Evolutionary conservation across 768 basidiomycete genomes (phyloP).

Genomic region (Kwoniella sp.): DNA sequence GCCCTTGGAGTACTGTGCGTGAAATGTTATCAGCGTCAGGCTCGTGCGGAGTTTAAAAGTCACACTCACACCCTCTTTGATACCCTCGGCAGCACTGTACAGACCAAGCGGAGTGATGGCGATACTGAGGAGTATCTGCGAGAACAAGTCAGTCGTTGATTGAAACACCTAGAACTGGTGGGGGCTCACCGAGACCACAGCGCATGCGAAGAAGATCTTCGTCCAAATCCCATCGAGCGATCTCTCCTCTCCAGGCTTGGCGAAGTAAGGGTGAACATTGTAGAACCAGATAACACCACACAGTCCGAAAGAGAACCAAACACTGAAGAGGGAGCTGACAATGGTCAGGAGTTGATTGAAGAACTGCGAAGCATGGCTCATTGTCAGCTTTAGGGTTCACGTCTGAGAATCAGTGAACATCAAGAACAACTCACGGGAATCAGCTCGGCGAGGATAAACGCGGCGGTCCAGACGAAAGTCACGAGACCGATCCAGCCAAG

Average conservation of each 20-base stretch:
- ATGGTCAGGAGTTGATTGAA: conserved; percentile 47
- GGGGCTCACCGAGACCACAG: conserved; percentile 14
- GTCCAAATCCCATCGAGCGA: conserved; percentile 5
- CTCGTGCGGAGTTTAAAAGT: neutral
- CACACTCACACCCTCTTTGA: conserved; percentile 24
- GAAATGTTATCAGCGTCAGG: neutral
- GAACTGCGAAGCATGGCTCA: conserved; percentile 19
- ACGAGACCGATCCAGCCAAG: conserved; percentile 34
- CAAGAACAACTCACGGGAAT: conserved; percentile 26
- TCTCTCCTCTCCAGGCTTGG: conserved; percentile 15
- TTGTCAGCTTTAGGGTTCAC: neutral
- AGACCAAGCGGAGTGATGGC: conserved; percentile 42
- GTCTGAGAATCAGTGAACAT: too few species aligned
- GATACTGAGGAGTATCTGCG: conserved; percentile 32
- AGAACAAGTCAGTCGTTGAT: neutral
- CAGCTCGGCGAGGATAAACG: conserved; percentile 36
- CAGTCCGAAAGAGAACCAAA: conserved; percentile 39
- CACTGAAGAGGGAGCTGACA: conserved; percentile 40
- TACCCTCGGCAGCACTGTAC: conserved; percentile 36
- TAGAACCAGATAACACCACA: conserved; percentile 41
- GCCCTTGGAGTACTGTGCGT: conserved; percentile 30
- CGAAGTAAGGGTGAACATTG: conserved; percentile 22
- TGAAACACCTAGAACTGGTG: neutral
- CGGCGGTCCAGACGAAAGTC: conserved; percentile 34
- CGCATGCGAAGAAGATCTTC: conserved; percentile 6